Evolutionary conservation across 2,329 filamentous ascomycete species (phyloP).

Genomic region (Stagonosporopsis cucurbitacearum): DNA sequence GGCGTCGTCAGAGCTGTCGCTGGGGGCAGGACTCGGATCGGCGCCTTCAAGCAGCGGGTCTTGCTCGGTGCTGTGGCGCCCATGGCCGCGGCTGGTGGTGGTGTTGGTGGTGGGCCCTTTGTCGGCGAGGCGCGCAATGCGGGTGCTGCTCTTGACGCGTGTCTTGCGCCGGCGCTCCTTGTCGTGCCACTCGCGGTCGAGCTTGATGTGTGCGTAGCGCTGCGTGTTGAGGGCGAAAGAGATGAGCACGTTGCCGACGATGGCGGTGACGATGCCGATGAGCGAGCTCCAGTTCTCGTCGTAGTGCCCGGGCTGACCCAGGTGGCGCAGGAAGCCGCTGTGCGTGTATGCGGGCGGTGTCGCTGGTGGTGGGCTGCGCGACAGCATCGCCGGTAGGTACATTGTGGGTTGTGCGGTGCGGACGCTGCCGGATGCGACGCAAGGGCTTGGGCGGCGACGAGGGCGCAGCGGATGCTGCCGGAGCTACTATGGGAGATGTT

Average conservation of each 20-base stretch:
- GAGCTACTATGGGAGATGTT: background rate
- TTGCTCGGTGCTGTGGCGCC: slow-evolving; percentile 4
- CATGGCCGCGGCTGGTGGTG: slow-evolving; percentile 1
- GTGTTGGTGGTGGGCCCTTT: slow-evolving; percentile 37
- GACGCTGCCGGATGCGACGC: slow-evolving; percentile 35
- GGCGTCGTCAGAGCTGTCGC: background rate
- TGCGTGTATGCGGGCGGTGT: slow-evolving; percentile 20
- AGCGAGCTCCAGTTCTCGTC: slow-evolving; percentile 78
- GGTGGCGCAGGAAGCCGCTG: slow-evolving; percentile 17
- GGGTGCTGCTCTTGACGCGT: slow-evolving; percentile 51
- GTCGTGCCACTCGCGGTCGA: slow-evolving; percentile 73
- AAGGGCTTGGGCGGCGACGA: slow-evolving; percentile 22
- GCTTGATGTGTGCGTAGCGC: slow-evolving; percentile 88
- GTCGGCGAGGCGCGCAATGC: slow-evolving; percentile 46
- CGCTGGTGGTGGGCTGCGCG: slow-evolving; percentile 28
- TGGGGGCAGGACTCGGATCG: background rate
- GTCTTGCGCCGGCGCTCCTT: slow-evolving; percentile 44
- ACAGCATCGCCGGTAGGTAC: slow-evolving; percentile 13
- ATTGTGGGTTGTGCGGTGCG: slow-evolving; percentile 15
- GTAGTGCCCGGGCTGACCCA: slow-evolving; percentile 24
- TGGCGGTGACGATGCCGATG: slow-evolving; percentile 92
- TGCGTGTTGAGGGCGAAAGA: slow-evolving; percentile 96
- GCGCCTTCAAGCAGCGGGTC: slow-evolving; percentile 6
- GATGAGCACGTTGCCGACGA: slow-evolving; percentile 91
- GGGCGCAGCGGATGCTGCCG: background rate